Conservation (phyloP, 108 stramenopile genomes). For the Stephanodiscus minutulus region DNA sequence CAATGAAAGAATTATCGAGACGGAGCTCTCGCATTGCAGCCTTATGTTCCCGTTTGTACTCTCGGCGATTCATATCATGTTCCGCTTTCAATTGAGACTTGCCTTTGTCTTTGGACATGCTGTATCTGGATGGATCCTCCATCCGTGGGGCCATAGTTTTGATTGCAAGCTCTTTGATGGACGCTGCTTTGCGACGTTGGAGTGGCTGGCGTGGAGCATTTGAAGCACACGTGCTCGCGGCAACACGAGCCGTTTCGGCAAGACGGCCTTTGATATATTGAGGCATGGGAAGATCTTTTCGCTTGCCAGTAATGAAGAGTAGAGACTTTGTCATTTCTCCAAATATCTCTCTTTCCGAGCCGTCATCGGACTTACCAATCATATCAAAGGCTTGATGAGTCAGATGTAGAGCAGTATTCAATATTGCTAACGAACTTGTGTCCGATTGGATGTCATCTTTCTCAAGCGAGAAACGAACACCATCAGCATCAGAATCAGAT, state of each 20-base stretch:
- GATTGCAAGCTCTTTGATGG: slow-evolving; percentile 55
- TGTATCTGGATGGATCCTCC: slow-evolving; percentile 85
- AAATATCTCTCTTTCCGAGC: slow-evolving; percentile 66
- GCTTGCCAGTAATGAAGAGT: slow-evolving; percentile 55
- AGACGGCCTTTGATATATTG: slow-evolving; percentile 41
- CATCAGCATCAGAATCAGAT: slow-evolving; percentile 1
- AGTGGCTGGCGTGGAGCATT: slow-evolving; percentile 52
- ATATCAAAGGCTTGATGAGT: slow-evolving; percentile 35
- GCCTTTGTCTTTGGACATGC: slow-evolving; percentile 91
- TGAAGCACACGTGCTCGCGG: slow-evolving; percentile 42
- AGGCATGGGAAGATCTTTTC: slow-evolving; percentile 52
- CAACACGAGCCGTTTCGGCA: slow-evolving; percentile 40
- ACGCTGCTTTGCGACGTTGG: slow-evolving; percentile 52
- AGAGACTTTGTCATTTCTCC: slow-evolving; percentile 58
- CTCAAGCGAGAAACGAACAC: slow-evolving; percentile 55
- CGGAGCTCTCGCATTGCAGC: slow-evolving; percentile 91
- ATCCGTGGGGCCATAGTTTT: slow-evolving; percentile 88
- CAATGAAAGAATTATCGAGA: slow-evolving; percentile 83
- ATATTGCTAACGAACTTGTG: slow-evolving; percentile 36
- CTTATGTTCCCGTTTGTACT: slow-evolving; percentile 96
- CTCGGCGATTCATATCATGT: slow-evolving; percentile 84
- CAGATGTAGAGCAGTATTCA: slow-evolving; percentile 57
- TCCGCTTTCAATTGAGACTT: slow-evolving; percentile 83
- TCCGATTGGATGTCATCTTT: slow-evolving; percentile 47
- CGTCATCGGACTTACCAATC: slow-evolving; percentile 39